These are phyloP conservation scores for Rhynchospora tenuis DNA, from an alignment of 176 grass and related monocot genomes.

Conservation along the genomic window DNA sequence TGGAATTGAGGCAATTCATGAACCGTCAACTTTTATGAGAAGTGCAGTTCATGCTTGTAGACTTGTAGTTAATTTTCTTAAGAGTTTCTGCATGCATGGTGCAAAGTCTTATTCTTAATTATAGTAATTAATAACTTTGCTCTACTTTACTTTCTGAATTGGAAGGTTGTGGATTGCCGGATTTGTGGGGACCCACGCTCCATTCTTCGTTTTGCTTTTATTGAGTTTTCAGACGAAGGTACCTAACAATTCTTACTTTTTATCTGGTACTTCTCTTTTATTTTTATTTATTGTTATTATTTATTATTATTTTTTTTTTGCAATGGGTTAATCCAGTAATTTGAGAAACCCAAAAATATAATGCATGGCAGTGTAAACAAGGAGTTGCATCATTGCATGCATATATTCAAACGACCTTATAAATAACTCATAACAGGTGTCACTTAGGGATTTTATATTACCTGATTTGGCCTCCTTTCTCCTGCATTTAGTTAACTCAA, in stretches of 20 bases:
- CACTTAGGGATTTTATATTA: background rate
- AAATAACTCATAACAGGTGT: background rate
- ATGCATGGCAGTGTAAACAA: background rate
- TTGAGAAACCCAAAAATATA: background rate
- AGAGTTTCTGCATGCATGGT: background rate
- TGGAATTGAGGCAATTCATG: background rate
- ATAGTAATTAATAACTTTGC: background rate
- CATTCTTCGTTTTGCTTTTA: slow-evolving; percentile 87
- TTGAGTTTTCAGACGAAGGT: slow-evolving; percentile 93
- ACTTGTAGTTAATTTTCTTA: background rate
- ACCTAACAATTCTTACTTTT: slow-evolving; percentile 3
- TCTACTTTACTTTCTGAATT: background rate
- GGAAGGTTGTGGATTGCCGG: slow-evolving; percentile 86
- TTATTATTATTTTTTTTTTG: background rate
- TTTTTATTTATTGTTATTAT: too few species aligned
- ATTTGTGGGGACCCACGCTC: slow-evolving; percentile 89
- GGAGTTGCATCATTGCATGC: background rate
- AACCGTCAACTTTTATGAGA: background rate
- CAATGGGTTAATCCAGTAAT: slow-evolving; percentile 4
- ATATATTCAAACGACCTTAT: background rate
- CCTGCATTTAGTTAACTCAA: background rate
- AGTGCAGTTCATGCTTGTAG: background rate
- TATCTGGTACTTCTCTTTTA: background rate
- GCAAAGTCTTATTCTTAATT: background rate
- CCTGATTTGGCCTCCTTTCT: background rate